These are phyloP conservation scores for Fusarium coffeatum DNA, from an alignment of 2,329 filamentous ascomycete species.

Conservation along the genomic window DNA sequence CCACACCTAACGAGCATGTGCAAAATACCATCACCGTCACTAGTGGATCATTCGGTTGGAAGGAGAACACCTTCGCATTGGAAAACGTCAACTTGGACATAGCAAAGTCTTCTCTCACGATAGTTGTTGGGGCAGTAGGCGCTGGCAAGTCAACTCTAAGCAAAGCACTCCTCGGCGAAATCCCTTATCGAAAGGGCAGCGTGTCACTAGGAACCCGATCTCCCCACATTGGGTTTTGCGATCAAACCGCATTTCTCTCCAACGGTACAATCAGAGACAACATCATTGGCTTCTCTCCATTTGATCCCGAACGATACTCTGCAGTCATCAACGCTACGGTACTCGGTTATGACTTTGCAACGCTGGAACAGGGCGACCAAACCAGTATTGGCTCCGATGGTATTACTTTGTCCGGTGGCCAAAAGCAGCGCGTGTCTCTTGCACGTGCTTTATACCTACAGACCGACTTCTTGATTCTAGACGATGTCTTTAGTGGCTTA, in stretches of 20 bases:
- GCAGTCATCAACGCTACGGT: constrained; percentile 51
- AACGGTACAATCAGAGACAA: constrained; percentile 54
- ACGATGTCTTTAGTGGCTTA: constrained; percentile 59
- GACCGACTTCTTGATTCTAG: constrained; percentile 56
- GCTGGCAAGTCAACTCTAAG: constrained; percentile 54
- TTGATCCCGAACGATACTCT: constrained; percentile 49
- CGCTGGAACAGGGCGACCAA: constrained; percentile 51
- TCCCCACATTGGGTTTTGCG: constrained; percentile 48
- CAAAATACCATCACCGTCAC: neutral
- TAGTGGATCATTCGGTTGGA: constrained; percentile 43
- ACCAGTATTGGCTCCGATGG: constrained; percentile 56
- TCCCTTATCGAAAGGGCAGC: constrained; percentile 33
- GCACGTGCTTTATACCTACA: constrained; percentile 60
- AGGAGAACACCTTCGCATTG: constrained; percentile 33
- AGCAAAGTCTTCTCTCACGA: constrained; percentile 41
- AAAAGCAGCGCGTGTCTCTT: constrained; percentile 53
- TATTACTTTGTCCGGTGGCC: constrained; percentile 57
- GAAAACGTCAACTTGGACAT: constrained; percentile 28
- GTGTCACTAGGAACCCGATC: constrained; percentile 18
- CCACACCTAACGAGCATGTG: neutral
- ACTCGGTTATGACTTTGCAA: constrained; percentile 48
- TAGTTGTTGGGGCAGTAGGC: constrained; percentile 53
- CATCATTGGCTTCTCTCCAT: constrained; percentile 51
- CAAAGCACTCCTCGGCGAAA: constrained; percentile 51
- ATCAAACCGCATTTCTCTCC: constrained; percentile 50